Base-by-base conservation (phyloP, 768 basidiomycete genomes). In the Boletus barrowsii region DNA sequence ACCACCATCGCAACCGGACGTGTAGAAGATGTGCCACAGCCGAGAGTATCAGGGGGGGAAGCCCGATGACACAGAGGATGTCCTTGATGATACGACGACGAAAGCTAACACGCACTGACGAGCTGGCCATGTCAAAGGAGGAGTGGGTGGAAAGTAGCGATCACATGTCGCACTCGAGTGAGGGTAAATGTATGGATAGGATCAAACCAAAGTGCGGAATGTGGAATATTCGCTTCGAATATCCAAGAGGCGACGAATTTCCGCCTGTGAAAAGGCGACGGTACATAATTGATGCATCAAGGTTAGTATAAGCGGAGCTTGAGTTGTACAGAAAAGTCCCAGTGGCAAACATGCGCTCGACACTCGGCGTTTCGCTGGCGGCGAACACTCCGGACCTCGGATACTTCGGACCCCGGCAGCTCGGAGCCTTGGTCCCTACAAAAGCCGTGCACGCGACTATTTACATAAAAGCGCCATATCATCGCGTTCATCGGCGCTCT, bases 41-140 rank as follows among this genome's bases (percentile, higher is more conserved):
- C 9, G 67, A 72, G 41, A 83, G 65, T 5, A 67, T 54, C 18
- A 75, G 32, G 15, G 71, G 73, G 52, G 83, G 83, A 0, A 78
- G 58, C 18, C 75, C 64, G 20, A 80, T 32, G 22, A 74, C 69
- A 14, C 67, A 72, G 37, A 67, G 61, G 33, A 85, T 60, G 62
- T 85, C 84, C 40, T 64, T 62, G 51, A 79, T 62, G 50, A 85
- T 71, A 36, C 84, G 75, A 13, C 72, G 62, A 41, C 83, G 82
- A 65, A 83, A 84, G 62, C 58, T 52, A 22, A 22, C 24, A 32
- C 35, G 9, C 10, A 39, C 42, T 7, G 54, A 11, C 15, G 54
- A 26, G 46, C n/a, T 32, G 26, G 42, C 1, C 60, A 59, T 58
- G 43, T 42, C 35, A 14, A 35, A 41, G 14, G 10, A 32, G 13